Evolutionary conservation across 164 flowering plant genomes (phyloP).

Genomic region (Taxillus chinensis): DNA sequence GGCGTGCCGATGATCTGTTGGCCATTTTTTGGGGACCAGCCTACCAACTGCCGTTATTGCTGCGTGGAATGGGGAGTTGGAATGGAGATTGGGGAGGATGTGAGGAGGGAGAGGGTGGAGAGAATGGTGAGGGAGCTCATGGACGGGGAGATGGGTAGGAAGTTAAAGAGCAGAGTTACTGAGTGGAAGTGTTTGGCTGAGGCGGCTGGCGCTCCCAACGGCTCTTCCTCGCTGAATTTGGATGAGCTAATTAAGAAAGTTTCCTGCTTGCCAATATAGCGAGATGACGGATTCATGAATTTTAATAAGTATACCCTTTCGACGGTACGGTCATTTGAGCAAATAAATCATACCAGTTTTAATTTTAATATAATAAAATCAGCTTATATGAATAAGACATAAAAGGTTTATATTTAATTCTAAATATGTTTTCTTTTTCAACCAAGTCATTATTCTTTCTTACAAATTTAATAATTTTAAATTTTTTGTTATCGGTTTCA

Average conservation of each 20-base stretch:
- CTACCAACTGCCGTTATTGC: neutral
- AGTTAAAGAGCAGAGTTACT: neutral
- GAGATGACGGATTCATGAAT: too few species aligned
- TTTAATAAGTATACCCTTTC: too few species aligned
- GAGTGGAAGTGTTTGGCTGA: neutral
- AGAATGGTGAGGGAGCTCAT: neutral
- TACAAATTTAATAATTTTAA: too few species aligned
- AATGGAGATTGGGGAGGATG: neutral
- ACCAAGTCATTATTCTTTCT: too few species aligned
- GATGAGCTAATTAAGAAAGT: neutral
- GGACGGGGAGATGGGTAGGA: neutral
- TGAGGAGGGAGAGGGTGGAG: neutral
- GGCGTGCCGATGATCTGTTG: neutral
- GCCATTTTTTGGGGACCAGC: neutral
- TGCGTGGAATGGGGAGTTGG: neutral
- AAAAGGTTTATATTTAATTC: too few species aligned
- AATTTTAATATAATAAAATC: too few species aligned
- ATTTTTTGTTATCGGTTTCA: too few species aligned
- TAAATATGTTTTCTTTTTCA: too few species aligned
- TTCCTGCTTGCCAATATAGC: too few species aligned
- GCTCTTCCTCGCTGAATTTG: neutral
- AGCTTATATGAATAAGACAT: too few species aligned
- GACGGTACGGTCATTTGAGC: too few species aligned
- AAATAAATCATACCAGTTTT: too few species aligned
- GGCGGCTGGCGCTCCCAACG: neutral